Conservation (phyloP, 148 eudicot genomes). For the Camellia japonica region DNA sequence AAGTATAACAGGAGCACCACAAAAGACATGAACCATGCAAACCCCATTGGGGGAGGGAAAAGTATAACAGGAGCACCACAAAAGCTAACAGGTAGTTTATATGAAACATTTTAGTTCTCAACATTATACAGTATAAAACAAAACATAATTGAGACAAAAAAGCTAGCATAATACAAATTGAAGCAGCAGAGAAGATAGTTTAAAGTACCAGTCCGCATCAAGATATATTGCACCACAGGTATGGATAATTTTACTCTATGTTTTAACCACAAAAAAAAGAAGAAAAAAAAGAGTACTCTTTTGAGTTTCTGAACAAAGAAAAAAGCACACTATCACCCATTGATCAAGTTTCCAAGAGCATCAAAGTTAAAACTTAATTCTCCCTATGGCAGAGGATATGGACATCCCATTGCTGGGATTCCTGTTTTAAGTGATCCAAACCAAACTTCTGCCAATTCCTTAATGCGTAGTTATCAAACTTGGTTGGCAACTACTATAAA, state of each 20-base stretch:
- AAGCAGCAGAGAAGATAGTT: neutral
- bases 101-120: neutral
- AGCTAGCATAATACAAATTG: neutral
- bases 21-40: neutral
- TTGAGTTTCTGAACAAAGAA: neutral
- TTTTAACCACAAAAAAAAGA: too few species aligned
- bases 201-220: neutral
- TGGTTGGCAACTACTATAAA: conserved; percentile 6
- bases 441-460: neutral
- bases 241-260: neutral
- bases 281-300: too few species aligned
- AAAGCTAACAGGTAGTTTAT: neutral
- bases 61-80: neutral
- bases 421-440: neutral
- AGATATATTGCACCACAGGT: neutral
- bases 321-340: neutral
- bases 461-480: neutral
- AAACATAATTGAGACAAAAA: neutral
- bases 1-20: neutral
- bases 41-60: neutral
- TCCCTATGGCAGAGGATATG: neutral
- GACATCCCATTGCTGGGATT: neutral
- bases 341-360: neutral
- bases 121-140: neutral
- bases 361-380: neutral